Percentiles rank a stretch among this genome's conserved stretches.
These are phyloP conservation scores for Mucor velutinosus DNA, from an alignment of 371 early-diverging fungal species.

Conservation along the genomic window DNA sequence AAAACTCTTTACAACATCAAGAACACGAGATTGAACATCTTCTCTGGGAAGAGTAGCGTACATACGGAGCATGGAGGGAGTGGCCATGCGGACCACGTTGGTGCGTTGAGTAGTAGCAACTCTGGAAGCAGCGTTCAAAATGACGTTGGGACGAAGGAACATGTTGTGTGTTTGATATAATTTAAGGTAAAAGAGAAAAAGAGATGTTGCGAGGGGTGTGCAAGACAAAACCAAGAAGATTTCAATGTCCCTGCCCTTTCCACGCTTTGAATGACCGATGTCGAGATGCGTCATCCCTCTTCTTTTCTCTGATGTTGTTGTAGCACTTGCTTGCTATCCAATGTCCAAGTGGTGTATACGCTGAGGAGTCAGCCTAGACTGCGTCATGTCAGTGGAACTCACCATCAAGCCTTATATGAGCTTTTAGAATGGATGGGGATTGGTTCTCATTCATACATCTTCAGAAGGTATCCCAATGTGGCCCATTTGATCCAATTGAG, in stretches of 20 bases:
- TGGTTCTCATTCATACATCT: background rate
- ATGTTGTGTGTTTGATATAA: background rate
- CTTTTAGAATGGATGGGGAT: background rate
- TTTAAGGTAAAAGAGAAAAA: background rate
- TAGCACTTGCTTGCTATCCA: background rate
- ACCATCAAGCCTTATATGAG: background rate
- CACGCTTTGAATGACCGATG: background rate
- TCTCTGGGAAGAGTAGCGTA: constrained; percentile 59
- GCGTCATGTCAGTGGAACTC: too few relatives aligned
- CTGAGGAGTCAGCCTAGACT: too few relatives aligned
- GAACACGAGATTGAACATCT: constrained; percentile 80
- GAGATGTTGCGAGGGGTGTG: background rate
- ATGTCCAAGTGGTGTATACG: background rate
- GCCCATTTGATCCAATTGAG: background rate
- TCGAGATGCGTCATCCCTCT: background rate
- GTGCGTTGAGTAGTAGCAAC: constrained; percentile 24
- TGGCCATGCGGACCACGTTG: constrained; percentile 22
- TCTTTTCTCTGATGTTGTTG: background rate
- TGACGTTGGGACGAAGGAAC: constrained; percentile 34
- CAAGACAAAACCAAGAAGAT: background rate
- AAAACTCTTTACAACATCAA: constrained; percentile 88
- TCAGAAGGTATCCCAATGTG: background rate
- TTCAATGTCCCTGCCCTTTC: constrained; percentile 2
- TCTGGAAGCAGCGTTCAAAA: constrained; percentile 40
- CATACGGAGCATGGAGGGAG: constrained; percentile 44